These are phyloP conservation scores for Leccinum aurantiacum DNA, from an alignment of 768 basidiomycete species.

Conservation along the genomic window DNA sequence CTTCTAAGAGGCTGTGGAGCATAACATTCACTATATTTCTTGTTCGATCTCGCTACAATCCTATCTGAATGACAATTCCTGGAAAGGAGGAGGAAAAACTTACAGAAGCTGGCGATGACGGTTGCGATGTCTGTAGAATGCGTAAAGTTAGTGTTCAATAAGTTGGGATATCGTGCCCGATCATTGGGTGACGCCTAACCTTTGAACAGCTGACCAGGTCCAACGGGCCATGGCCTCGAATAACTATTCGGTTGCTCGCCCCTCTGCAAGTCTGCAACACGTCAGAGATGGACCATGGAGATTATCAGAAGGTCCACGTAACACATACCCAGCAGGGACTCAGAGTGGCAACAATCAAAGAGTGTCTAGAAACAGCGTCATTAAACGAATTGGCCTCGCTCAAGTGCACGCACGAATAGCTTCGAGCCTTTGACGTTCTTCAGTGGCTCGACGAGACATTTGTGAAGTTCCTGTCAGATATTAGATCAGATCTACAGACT, in stretches of 20 bases:
- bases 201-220: conserved; percentile 14
- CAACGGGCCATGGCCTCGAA: conserved; percentile 16
- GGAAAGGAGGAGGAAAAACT: background rate
- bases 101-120: conserved; percentile 9
- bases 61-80: background rate
- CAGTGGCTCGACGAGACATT: conserved; percentile 20
- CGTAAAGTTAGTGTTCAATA: background rate
- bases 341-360: conserved; percentile 34
- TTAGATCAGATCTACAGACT: background rate
- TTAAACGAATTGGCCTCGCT: background rate
- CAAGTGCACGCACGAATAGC: conserved; percentile 17
- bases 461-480: conserved; percentile 20
- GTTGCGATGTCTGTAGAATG: conserved; percentile 8
- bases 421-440: conserved; percentile 17
- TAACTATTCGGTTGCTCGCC: conserved; percentile 13
- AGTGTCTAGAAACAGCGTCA: conserved; percentile 20
- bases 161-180: background rate
- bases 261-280: conserved; percentile 19
- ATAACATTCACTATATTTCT: background rate
- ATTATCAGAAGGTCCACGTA: background rate
- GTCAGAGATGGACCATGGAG: background rate
- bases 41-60: conserved; percentile 11
- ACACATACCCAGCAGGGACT: conserved; percentile 24
- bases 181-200: conserved; percentile 2
- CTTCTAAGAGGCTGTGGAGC: conserved; percentile 2